Conservation (phyloP, 176 grass and related monocot genomes). For the Typha latifolia region DNA sequence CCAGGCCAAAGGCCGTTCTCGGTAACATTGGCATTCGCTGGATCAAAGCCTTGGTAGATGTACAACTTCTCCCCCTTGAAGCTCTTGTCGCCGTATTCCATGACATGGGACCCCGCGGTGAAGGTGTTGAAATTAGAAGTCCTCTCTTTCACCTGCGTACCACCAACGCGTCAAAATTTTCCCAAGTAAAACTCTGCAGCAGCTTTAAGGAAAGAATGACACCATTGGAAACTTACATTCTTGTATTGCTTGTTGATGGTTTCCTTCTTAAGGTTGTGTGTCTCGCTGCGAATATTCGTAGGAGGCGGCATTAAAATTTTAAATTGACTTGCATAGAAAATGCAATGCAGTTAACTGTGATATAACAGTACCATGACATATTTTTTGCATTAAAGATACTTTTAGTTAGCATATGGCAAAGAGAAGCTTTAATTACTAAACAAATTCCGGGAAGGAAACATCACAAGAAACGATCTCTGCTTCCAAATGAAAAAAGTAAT, state of each 20-base stretch:
- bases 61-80: constrained; percentile 77
- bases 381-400: too few relatives aligned
- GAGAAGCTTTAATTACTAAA: too few relatives aligned
- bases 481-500: too few relatives aligned
- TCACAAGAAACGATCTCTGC: too few relatives aligned
- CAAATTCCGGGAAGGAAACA: too few relatives aligned
- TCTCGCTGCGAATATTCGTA: constrained; percentile 47
- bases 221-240: constrained; percentile 31
- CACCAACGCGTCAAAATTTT: neutral
- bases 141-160: constrained; percentile 65
- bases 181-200: neutral
- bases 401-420: too few relatives aligned
- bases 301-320: neutral
- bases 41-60: constrained; percentile 86
- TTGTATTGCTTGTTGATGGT: constrained; percentile 69
- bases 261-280: constrained; percentile 73
- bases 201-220: neutral
- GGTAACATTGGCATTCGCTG: constrained; percentile 43
- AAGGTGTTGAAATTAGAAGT: constrained; percentile 39
- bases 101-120: constrained; percentile 64
- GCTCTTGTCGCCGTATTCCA: constrained; percentile 91
- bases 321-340: too few relatives aligned
- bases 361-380: too few relatives aligned
- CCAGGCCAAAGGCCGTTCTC: constrained; percentile 37
- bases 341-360: too few relatives aligned